Base-by-base conservation (phyloP, 2,329 filamentous ascomycete genomes). In the Hypomyces perniciosus region DNA sequence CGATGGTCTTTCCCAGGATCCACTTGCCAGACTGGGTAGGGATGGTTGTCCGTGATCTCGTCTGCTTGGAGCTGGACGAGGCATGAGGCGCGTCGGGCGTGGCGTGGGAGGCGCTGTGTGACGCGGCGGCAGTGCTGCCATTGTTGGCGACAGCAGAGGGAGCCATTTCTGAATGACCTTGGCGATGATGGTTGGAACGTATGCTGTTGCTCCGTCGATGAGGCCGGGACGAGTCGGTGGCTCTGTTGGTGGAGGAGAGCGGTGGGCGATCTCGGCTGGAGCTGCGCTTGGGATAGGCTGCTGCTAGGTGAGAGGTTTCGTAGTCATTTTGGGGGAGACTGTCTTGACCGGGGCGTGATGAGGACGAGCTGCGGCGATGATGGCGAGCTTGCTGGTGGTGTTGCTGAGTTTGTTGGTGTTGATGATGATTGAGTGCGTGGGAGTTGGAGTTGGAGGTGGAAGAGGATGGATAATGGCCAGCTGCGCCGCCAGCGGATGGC, bases 1-100 rank as follows among this genome's bases (percentile, higher is more conserved):
- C 93, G 62, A 99, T 93, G 4, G 93, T 97, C 76, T 97, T 97
- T 53, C 92, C 92, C 47, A 99, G 76, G 50, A 90, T 84, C 90
- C 92, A 99, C 74, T 91, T 90, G 52, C 93, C 93, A 9, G 91
- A 90, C 43, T 87, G 84, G 3, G 91, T 90, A 46, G 88, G 88
- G 65, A 99, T 95, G 38, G 88, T 92, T 9, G 92, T 96, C 62
- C 83, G 77, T 49, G 81, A 78, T 59, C 78, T 78, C 53, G 76
- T 72, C 59, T 76, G 76, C 60, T 78, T 77, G 44, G 74, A 67
- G 41, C 72, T 71, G 9, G 73, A 63, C 10, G 64, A 57, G 41
- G 62, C 57, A 33, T 61, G 57, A 45, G 62, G 66, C 51, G 72
- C 66, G 60, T 78, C 66, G 44, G 61, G 50, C 44, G 58, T 57